phyloP scores from a whole-genome alignment of 2,329 filamentous ascomycete species.

The Xylaria sp. region DNA sequence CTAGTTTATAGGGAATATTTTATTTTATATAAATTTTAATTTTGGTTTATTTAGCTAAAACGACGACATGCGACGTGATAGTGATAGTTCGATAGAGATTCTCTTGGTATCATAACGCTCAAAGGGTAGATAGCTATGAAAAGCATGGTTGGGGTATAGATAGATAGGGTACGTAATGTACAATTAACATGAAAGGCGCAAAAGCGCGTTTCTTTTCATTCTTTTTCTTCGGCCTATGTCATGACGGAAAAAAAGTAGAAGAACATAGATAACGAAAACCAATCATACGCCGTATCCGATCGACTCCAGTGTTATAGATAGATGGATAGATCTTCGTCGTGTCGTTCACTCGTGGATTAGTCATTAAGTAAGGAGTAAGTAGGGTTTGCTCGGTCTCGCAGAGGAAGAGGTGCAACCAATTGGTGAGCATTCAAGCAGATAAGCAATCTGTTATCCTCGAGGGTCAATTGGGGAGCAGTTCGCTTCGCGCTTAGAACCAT shows the following conservation, averaged over 20 bases:
- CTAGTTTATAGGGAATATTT: background rate
- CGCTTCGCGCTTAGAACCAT: conserved; percentile 22
- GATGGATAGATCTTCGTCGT: conserved; percentile 14
- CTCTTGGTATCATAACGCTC: conserved; percentile 18
- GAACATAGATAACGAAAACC: background rate
- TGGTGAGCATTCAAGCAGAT: background rate
- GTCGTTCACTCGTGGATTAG: conserved; percentile 31
- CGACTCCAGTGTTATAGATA: background rate
- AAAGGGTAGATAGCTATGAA: background rate
- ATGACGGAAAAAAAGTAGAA: background rate
- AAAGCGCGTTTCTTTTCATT: background rate
- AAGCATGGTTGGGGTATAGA: background rate
- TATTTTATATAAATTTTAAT: background rate
- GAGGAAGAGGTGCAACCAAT: too few species aligned
- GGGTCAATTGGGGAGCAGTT: background rate
- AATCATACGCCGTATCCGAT: conserved; percentile 11
- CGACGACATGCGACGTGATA: background rate
- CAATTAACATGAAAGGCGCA: background rate
- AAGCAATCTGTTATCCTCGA: background rate
- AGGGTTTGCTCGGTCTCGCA: background rate
- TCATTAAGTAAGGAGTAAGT: conserved; percentile 20
- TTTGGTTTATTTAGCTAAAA: conserved; percentile 6
- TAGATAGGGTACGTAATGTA: conserved; percentile 12
- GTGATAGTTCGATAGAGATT: background rate
- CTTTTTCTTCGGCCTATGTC: background rate